Evolutionary conservation across 495 filamentous ascomycete species (phyloP).

Genomic region (Friedmanniomyces endolithicus): DNA sequence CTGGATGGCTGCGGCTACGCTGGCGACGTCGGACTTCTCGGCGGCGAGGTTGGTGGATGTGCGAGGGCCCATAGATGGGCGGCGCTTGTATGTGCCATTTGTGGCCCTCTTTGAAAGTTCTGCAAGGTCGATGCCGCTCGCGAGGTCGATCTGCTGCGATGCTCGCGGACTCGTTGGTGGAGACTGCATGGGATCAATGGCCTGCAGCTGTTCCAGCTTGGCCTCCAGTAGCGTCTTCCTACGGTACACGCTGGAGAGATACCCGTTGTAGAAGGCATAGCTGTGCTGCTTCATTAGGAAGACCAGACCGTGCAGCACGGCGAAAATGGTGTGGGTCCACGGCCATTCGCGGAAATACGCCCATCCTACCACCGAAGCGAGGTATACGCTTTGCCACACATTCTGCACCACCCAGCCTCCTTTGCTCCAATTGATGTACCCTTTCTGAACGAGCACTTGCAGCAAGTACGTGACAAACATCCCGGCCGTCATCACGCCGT

Average conservation of each 20-base stretch:
- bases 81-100: slow-evolving; percentile 25
- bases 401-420: slow-evolving; percentile 59
- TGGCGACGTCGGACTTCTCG: slow-evolving; percentile 38
- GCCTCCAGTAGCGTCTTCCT: slow-evolving; percentile 33
- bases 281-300: slow-evolving; percentile 74
- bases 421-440: slow-evolving; percentile 48
- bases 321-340: slow-evolving; percentile 63
- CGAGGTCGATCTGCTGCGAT: slow-evolving; percentile 18
- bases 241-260: slow-evolving; percentile 49
- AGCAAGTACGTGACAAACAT: slow-evolving; percentile 48
- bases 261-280: slow-evolving; percentile 64
- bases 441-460: slow-evolving; percentile 43
- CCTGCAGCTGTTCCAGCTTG: slow-evolving; percentile 36
- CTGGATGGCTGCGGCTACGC: slow-evolving; percentile 43
- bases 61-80: slow-evolving; percentile 30
- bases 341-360: slow-evolving; percentile 58
- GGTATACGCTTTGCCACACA: slow-evolving; percentile 52
- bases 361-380: slow-evolving; percentile 45
- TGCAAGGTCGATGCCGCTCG: slow-evolving; percentile 25
- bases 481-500: slow-evolving; percentile 49
- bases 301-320: slow-evolving; percentile 55
- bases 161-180: slow-evolving; percentile 23
- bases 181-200: slow-evolving; percentile 24
- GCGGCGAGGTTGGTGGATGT: slow-evolving; percentile 25
- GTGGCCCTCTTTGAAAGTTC: slow-evolving; percentile 1